Conservation (phyloP, 192 early-diverging fungal genomes). For the Coemansia sp. region DNA sequence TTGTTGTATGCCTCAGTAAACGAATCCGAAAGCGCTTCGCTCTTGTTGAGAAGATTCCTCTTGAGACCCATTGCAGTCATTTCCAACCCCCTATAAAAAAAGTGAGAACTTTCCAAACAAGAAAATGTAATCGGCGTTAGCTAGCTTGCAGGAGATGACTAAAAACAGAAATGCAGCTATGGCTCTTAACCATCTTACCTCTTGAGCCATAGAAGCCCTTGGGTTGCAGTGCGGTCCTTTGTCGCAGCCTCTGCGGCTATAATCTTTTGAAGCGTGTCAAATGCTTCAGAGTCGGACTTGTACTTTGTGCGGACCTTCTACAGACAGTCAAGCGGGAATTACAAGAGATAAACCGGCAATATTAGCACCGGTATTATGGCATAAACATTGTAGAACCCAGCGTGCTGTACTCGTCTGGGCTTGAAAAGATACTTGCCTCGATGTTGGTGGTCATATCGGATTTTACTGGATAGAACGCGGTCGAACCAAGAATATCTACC, state of each 20-base stretch:
- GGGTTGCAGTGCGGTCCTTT: conserved; percentile 83
- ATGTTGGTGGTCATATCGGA: conserved; percentile 93
- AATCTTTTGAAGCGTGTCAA: conserved; percentile 81
- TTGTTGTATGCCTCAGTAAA: conserved; percentile 72
- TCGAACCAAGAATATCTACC: conserved; percentile 65
- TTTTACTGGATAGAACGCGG: conserved; percentile 85
- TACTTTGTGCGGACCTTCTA: conserved; percentile 69
- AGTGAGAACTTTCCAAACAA: neutral
- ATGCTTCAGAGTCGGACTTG: conserved; percentile 63
- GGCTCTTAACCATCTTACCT: conserved; percentile 52
- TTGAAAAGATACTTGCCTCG: conserved; percentile 32
- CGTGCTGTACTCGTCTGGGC: neutral
- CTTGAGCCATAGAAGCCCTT: conserved; percentile 92
- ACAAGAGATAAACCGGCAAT: neutral
- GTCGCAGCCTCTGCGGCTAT: conserved; percentile 70
- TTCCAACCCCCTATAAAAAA: conserved; percentile 64
- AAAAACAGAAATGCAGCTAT: neutral
- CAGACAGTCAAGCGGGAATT: neutral
- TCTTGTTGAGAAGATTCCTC: conserved; percentile 57
- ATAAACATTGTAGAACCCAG: neutral
- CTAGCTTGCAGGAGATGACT: neutral
- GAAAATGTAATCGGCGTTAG: neutral
- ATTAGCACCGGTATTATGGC: neutral
- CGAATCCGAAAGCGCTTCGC: conserved; percentile 67
- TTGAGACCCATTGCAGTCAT: conserved; percentile 72